phyloP scores from a whole-genome alignment of 1,139 yeast species.

The Sugiyamaella xylanicola region DNA sequence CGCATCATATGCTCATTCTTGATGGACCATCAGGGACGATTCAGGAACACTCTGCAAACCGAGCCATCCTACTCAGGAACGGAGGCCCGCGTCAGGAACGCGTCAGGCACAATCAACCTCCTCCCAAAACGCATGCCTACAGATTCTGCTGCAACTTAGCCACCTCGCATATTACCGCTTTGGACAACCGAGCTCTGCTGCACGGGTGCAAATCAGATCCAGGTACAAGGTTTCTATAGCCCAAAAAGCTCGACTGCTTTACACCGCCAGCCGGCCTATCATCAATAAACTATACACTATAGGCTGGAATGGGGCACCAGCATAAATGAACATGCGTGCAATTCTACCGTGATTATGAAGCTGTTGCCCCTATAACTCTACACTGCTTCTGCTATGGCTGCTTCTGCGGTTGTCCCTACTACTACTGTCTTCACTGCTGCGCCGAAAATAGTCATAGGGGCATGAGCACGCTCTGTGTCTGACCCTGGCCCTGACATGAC shows the following conservation, averaged over 20 bases:
- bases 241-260: not conserved
- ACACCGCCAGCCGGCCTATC: no score
- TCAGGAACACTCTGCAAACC: not conserved
- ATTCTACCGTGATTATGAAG: no score
- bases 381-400: no score
- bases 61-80: constrained; percentile 1
- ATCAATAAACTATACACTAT: no score
- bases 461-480: no score
- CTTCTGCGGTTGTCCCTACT: no score
- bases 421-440: no score
- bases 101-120: not conserved
- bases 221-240: not conserved
- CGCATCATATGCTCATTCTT: not conserved
- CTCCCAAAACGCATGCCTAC: not conserved
- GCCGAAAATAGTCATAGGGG: no score
- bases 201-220: not conserved
- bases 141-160: not conserved
- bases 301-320: no score
- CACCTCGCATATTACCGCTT: not conserved
- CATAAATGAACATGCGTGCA: no score
- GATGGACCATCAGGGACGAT: constrained; percentile 7
- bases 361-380: no score
- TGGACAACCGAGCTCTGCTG: not conserved
- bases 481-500: not conserved
- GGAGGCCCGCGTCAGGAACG: not conserved